Evolutionary conservation across 1,139 yeast species (phyloP).

Genomic region (Debaryomyces robertsiae): DNA sequence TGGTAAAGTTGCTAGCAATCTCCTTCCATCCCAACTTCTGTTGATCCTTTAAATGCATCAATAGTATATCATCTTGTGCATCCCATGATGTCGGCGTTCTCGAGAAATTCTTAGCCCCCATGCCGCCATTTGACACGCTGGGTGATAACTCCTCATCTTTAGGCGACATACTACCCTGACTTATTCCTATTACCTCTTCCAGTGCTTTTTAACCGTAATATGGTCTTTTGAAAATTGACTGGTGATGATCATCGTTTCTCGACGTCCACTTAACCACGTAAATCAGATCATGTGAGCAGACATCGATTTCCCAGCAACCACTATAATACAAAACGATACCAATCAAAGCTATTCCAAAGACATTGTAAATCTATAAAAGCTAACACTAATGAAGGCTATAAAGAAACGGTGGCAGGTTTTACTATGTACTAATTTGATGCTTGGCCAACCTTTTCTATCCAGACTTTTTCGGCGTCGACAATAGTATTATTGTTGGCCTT

Average conservation of each 20-base stretch:
- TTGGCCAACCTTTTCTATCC: slow-evolving; percentile 55
- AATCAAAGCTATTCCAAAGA: too few relatives aligned
- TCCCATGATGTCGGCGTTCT: slow-evolving; percentile 76
- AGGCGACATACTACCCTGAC: slow-evolving; percentile 4
- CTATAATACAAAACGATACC: not conserved
- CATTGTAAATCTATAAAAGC: not conserved
- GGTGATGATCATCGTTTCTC: slow-evolving; percentile 18
- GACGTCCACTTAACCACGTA: slow-evolving; percentile 12
- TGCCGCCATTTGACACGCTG: slow-evolving; percentile 1
- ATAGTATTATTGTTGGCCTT: slow-evolving; percentile 88
- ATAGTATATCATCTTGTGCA: slow-evolving; percentile 66
- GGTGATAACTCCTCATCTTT: slow-evolving; percentile 7
- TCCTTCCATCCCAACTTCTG: slow-evolving; percentile 80
- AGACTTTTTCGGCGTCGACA: slow-evolving; percentile 82
- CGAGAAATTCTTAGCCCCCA: slow-evolving; percentile 24
- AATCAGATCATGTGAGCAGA: slow-evolving; percentile 12
- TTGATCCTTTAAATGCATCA: slow-evolving; percentile 70
- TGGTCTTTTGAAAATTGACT: slow-evolving; percentile 3
- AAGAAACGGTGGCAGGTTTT: not conserved
- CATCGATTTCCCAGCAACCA: not conserved
- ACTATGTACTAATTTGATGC: not conserved
- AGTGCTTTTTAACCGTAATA: not conserved
- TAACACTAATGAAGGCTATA: not conserved
- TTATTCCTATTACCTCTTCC: slow-evolving; percentile 6
- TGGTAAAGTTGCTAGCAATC: slow-evolving; percentile 64